A percentile compares a stretch with the other conserved stretches of the same genome.
These are phyloP conservation scores for Trichoderma erinaceum DNA, from an alignment of 495 filamentous ascomycete genomes.

Conservation along the genomic window DNA sequence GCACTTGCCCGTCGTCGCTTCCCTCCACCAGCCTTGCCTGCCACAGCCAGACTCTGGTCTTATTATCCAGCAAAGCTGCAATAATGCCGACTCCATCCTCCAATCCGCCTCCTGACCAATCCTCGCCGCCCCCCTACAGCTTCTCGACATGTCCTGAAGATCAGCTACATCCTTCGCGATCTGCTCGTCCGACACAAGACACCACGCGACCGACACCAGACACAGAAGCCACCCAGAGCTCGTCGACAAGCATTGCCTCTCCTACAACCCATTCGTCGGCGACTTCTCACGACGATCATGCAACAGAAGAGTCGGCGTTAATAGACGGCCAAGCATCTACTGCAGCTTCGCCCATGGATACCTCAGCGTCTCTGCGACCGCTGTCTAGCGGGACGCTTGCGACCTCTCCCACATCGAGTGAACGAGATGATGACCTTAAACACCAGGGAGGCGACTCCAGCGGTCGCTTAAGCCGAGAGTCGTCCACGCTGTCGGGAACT, in stretches of 20 bases:
- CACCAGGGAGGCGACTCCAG: not conserved
- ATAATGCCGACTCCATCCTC: slow-evolving; percentile 50
- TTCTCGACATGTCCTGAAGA: slow-evolving; percentile 35
- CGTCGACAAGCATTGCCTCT: not conserved
- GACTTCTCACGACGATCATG: not conserved
- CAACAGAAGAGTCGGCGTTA: not conserved
- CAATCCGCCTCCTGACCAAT: slow-evolving; percentile 33
- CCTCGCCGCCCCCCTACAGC: slow-evolving; percentile 33
- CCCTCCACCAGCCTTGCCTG: not conserved
- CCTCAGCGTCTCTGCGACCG: not conserved
- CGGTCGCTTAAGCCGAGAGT: slow-evolving; percentile 2
- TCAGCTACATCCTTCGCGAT: slow-evolving; percentile 20
- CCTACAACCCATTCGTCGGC: not conserved
- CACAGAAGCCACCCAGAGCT: not conserved
- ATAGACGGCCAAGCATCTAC: not conserved
- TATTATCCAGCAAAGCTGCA: not conserved
- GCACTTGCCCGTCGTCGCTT: not conserved
- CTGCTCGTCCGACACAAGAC: not conserved
- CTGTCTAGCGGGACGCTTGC: slow-evolving; percentile 6
- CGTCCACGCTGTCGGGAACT: not conserved
- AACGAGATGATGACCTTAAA: not conserved
- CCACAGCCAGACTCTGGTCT: not conserved
- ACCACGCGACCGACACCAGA: slow-evolving; percentile 1
- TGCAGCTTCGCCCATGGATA: not conserved
- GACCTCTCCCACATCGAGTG: not conserved